A percentile compares a stretch with the other conserved stretches of the same genome.
Evolutionary conservation across 768 basidiomycete genomes (phyloP).

Genomic region (Wakefieldia striispora): DNA sequence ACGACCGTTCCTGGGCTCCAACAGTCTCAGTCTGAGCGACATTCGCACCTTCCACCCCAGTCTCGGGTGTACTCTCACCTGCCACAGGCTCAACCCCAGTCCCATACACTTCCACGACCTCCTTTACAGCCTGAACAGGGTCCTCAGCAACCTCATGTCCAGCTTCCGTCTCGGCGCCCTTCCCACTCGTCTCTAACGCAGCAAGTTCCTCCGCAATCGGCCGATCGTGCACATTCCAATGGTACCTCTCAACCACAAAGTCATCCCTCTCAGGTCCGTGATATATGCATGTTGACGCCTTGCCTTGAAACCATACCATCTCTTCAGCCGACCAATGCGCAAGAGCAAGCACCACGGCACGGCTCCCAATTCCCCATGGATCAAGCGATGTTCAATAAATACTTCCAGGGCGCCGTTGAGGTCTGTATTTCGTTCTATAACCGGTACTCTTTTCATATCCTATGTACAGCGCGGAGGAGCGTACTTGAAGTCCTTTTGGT

Average conservation of each 20-base stretch:
- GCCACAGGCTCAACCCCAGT: background rate
- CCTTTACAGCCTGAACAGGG: background rate
- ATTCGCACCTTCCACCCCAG: background rate
- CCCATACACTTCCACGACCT: background rate
- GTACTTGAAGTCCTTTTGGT: slow-evolving; percentile 11
- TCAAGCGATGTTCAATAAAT: slow-evolving; percentile 17
- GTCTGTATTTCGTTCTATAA: slow-evolving; percentile 14
- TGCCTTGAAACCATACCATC: background rate
- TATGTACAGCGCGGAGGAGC: slow-evolving; percentile 15
- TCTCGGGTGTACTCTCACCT: background rate
- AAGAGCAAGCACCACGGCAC: slow-evolving; percentile 7
- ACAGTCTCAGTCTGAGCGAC: background rate
- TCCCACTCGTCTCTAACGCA: background rate
- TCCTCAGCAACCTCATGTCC: background rate
- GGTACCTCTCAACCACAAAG: background rate
- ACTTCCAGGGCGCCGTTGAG: slow-evolving; percentile 20
- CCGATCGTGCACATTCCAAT: background rate
- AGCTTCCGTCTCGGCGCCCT: slow-evolving; percentile 1
- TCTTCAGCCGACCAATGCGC: slow-evolving; percentile 1
- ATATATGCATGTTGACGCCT: background rate
- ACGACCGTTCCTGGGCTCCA: too few species aligned
- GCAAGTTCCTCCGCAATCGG: background rate
- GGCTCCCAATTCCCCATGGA: background rate
- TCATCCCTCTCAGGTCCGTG: slow-evolving; percentile 3
- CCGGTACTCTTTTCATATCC: slow-evolving; percentile 5